These are phyloP conservation scores for Cerioporus squamosus DNA, from an alignment of 1,284 basidiomycete species.

Conservation along the genomic window DNA sequence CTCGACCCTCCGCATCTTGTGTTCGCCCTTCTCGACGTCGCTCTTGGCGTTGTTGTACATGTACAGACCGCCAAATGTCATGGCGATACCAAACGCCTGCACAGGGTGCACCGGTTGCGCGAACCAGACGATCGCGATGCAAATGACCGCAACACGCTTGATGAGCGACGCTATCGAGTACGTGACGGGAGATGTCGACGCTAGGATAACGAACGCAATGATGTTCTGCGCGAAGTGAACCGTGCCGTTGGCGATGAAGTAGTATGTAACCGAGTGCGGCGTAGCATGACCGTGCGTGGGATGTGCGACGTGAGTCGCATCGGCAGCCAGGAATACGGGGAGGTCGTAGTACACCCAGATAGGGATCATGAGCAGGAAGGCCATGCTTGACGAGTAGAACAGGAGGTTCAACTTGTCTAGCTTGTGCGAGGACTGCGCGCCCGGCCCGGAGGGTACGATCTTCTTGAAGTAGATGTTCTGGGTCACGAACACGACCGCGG, in stretches of 20 bases:
- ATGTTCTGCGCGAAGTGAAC: conserved; percentile 98
- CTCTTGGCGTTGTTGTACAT: conserved; percentile 96
- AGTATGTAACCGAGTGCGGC: conserved; percentile 67
- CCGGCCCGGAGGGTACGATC: conserved; percentile 80
- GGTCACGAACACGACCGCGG: conserved; percentile 94
- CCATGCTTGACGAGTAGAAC: conserved; percentile 94
- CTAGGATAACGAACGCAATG: conserved; percentile 95
- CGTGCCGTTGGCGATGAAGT: conserved; percentile 91
- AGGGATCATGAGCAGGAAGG: conserved; percentile 93
- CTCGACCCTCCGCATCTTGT: conserved; percentile 84
- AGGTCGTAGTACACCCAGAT: conserved; percentile 92
- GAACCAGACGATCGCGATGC: conserved; percentile 98
- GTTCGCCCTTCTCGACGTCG: conserved; percentile 93
- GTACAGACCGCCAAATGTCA: conserved; percentile 92
- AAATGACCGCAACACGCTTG: conserved; percentile 98
- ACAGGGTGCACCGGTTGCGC: conserved; percentile 84
- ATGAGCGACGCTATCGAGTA: conserved; percentile 98
- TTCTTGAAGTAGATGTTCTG: conserved; percentile 99
- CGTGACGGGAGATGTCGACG: conserved; percentile 96
- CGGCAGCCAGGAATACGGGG: conserved; percentile 58
- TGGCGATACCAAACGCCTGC: conserved; percentile 86
- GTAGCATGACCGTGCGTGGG: conserved; percentile 45
- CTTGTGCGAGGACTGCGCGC: conserved; percentile 63
- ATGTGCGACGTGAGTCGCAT: conserved; percentile 48
- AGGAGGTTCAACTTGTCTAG: conserved; percentile 98